Percentiles rank a stretch among this genome's conserved stretches.
Conservation (phyloP, 257 asterid species). For the Phtheirospermum japonicum region DNA sequence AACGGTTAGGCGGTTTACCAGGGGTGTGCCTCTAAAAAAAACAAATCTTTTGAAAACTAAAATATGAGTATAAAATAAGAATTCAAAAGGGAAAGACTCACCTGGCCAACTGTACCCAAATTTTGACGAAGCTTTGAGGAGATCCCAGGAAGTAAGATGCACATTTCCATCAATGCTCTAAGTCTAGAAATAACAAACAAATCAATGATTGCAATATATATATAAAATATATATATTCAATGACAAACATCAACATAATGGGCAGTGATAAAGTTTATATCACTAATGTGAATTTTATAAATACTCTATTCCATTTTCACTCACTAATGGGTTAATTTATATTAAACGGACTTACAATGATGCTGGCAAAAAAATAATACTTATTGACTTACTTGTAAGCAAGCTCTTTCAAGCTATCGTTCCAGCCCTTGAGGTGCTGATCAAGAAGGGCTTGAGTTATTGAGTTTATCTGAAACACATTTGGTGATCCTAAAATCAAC, state of each 20-base stretch:
- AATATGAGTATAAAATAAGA: background rate
- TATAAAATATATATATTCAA: background rate
- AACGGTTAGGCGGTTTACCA: no score
- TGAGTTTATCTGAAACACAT: conserved; percentile 82
- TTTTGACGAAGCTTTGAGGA: conserved; percentile 60
- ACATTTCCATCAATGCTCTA: conserved; percentile 94
- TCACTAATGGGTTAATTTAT: no score
- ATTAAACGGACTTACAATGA: no score
- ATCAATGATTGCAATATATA: background rate
- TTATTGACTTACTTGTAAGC: conserved; percentile 74
- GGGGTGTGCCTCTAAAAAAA: no score
- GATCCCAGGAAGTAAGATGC: conserved; percentile 85
- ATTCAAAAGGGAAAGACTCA: conserved; percentile 29
- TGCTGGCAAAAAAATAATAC: no score
- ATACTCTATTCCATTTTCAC: no score
- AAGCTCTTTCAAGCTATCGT: conserved; percentile 79
- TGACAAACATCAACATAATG: background rate
- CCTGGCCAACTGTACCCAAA: conserved; percentile 51
- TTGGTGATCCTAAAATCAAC: conserved; percentile 90
- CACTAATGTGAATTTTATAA: no score
- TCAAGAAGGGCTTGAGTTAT: conserved; percentile 86
- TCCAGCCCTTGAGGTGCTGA: conserved; percentile 91
- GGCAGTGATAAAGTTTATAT: background rate
- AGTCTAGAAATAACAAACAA: conserved; percentile 51
- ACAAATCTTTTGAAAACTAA: background rate